Conservation (phyloP, 106 monocot genomes). For the Apostasia ramifera region DNA sequence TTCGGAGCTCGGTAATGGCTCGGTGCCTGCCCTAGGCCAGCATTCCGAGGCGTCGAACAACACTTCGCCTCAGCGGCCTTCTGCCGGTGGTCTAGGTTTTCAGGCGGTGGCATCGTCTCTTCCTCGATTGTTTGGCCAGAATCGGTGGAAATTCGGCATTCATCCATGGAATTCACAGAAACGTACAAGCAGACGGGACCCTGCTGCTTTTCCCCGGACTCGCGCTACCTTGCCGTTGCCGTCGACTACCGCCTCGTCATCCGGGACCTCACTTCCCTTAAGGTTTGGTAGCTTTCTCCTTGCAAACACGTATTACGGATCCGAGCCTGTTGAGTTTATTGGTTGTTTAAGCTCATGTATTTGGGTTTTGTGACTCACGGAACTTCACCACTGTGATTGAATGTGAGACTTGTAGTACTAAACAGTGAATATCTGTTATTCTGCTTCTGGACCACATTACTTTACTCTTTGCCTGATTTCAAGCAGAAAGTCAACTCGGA, state of each 20-base stretch:
- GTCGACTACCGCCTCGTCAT: slow-evolving; percentile 93
- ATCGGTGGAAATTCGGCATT: background rate
- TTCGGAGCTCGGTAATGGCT: background rate
- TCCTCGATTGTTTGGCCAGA: background rate
- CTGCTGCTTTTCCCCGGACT: slow-evolving; percentile 83
- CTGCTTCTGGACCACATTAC: no score
- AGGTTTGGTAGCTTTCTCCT: slow-evolving; percentile 27
- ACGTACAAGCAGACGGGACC: slow-evolving; percentile 85
- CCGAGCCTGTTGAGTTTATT: no score
- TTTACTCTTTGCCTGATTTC: no score
- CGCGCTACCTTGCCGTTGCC: slow-evolving; percentile 75
- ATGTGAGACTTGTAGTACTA: no score
- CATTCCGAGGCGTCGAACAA: background rate
- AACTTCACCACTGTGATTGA: no score
- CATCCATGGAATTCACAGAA: slow-evolving; percentile 84
- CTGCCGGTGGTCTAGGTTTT: background rate
- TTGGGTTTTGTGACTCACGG: no score
- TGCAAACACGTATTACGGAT: no score
- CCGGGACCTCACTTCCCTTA: slow-evolving; percentile 70
- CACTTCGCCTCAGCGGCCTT: background rate
- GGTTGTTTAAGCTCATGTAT: no score
- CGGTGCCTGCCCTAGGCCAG: background rate
- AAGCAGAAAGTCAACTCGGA: no score
- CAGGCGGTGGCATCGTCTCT: background rate
- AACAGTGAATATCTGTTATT: no score